Base-by-base conservation (phyloP, 108 stramenopile genomes). In the Cyclotella distinguenda region DNA sequence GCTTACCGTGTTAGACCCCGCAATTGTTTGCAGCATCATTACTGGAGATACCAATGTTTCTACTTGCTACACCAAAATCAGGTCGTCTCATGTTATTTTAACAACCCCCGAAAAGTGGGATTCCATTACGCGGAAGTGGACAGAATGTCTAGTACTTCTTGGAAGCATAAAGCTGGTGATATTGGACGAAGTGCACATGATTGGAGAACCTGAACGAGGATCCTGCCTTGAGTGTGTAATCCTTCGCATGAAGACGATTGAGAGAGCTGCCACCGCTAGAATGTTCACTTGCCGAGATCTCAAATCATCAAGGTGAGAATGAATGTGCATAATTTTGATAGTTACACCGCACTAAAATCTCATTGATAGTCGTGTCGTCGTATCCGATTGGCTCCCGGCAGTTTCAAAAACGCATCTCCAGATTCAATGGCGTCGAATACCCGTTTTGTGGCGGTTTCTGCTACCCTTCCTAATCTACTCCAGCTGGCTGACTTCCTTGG, bases 61-160 rank as follows among this genome's bases (percentile, higher is more conserved):
- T 3, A 59, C 60, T 3, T 78, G 85, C 19, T 87, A 88, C 54
- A 67, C 79, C 12, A 85, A 95, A 35, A 79, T 96, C 18, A 87
- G 89, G 0, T 54, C 60, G 0, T 72, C 94, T 16, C 84, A 95
- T 76, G 52, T 97, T 23, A 92, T 97, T 33, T 39, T 97, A 15
- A 96, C 97, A 0, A 97, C 97, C n/a, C 95, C 97, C 1, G 97
- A 97, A 74, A 97, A 96, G 43, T 95, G 87, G 89, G 97, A 97
- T 81, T 79, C 82, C n/a, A 84, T 96, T n/a, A 89, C 95, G 2
- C 50, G 97, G n/a, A 62, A 68, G 26, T 97, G 95, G 97, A 93
- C 75, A 32, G 94, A 96, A 36, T 86, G 95, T 48, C 82, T 95
- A 5, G 93, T 82, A 60, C 74, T 98, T 28, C 70, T 98, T 25